phyloP scores from a whole-genome alignment of 768 basidiomycete species.

The Royoungia palumana region DNA sequence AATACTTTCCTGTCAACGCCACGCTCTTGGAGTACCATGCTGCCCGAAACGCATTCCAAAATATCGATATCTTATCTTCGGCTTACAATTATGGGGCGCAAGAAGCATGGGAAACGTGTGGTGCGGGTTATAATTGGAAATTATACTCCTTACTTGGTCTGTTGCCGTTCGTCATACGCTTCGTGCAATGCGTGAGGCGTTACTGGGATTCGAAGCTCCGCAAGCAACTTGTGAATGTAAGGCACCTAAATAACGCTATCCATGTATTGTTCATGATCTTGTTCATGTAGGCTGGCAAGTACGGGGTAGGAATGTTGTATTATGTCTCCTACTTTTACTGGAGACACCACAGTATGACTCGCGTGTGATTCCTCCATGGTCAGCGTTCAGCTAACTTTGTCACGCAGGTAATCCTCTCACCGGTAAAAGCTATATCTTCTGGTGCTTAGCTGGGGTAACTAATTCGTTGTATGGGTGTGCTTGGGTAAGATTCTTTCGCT shows the following conservation, averaged over 20 bases:
- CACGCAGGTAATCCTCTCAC: conserved; percentile 31
- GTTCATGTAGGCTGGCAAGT: conserved; percentile 74
- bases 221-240: conserved; percentile 86
- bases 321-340: conserved; percentile 74
- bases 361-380: background rate
- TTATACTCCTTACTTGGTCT: conserved; percentile 54
- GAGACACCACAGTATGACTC: conserved; percentile 65
- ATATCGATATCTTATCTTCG: background rate
- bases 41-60: background rate
- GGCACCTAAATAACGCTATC: conserved; percentile 18
- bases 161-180: conserved; percentile 72
- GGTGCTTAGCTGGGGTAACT: conserved; percentile 59
- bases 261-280: background rate
- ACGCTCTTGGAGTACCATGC: background rate
- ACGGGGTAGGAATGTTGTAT: conserved; percentile 60
- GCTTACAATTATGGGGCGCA: conserved; percentile 37
- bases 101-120: conserved; percentile 41
- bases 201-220: conserved; percentile 70
- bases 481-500: conserved; percentile 61
- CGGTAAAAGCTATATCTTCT: conserved; percentile 58
- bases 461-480: conserved; percentile 68
- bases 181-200: conserved; percentile 85
- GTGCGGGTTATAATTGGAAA: conserved; percentile 53
- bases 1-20: background rate
- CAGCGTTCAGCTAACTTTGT: background rate